Base-by-base conservation (phyloP, 108 stramenopile species). In the Cyclotella atomus region DNA sequence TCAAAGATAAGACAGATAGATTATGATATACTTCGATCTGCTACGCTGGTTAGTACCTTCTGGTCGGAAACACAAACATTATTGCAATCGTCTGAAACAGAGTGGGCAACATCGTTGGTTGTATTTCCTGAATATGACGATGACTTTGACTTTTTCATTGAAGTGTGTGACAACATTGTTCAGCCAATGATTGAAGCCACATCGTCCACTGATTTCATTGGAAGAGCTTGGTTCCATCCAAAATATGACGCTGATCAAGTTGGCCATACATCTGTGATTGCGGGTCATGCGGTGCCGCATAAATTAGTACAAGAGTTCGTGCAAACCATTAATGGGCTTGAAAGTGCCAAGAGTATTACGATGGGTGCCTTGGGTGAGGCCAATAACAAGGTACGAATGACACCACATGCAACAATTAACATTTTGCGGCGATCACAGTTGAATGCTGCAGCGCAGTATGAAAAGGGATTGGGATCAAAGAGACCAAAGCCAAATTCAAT, bases 361-460 rank as follows among this genome's bases (percentile, higher is more conserved):
- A 21, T 2, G 0, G 29, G 3, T 25, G 59, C 24, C 8, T 55
- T 86, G 16, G 78, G 47, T 7, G 32, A 24, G 12, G 75, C 85
- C 19, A 86, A 86, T 41, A 83, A 86, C 77, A 68, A 53, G 34
- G 83, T 88, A n/a, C 73, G 87, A 43, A 69, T 54, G 52, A 88
- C 84, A 21, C 84, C 84, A 12, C 84, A 85, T 60, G 87, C 87
- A 16, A 85, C 84, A 62, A 84, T 88, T 0, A 88, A 88, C 45
- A 71, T 88, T 16, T 75, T 88, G 17, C 65, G 87, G 12, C 65
- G 82, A 19, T 71, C 78, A 1, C 87, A 88, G 60, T 69, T 87
- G 33, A 50, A 32, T 35, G 80, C 80, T 3, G 76, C 83, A 12
- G 62, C 55, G 23, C 59, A 76, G 19, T 73, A 72, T 23, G 85